Base-by-base conservation (phyloP, 441 rosid species). In the Populus hybrid region DNA sequence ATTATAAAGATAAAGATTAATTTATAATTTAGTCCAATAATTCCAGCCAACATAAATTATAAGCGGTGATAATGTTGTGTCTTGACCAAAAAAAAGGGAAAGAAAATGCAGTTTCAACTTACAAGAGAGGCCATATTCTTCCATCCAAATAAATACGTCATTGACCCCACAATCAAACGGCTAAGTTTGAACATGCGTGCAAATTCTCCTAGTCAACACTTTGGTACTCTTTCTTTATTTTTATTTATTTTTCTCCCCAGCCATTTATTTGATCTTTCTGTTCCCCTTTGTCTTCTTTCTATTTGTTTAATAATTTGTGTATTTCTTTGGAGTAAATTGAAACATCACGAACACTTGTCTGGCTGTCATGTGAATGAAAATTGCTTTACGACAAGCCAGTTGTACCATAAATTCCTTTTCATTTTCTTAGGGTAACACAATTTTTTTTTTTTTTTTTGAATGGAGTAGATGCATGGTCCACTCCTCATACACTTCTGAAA, bases 201-300 rank as follows among this genome's bases (percentile, higher is more conserved):
- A 77, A 64, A 81, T 38, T 77, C 66, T 65, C 61, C 20, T 8
- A 63, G 81, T 59, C 74, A 74, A 81, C 71, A 9, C 16, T 45
- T 14, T 7, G 45, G 2, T 1, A 14, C 56, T 14, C 56, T 50
- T 50, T 45, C 56, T 45, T 45, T 45, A 4, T 45, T 45, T 29
- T 16, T 50, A 29, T 35, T 35, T 9, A 7, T 38, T 38, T 9
- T 38, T 38, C 42, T 38, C 8, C 8, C 71, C 42, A 9, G 6
- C 69, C 26, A 4, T 61, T 65, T 65, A 68, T 33, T 26, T 26
- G 26, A 64, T 69, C 45, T 8, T 23, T 72, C 38, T 45, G 68
- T 69, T 69, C 36, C 45, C 71, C 69, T 77, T 73, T 45, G 77
- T 65, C 38, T 71, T 65, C 64, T 74, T 64, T 66, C 56, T 33